Percentiles rank a stretch among this genome's conserved stretches.
These are phyloP conservation scores for Penicillium ucsense DNA, from an alignment of 495 filamentous ascomycete genomes.

Conservation along the genomic window DNA sequence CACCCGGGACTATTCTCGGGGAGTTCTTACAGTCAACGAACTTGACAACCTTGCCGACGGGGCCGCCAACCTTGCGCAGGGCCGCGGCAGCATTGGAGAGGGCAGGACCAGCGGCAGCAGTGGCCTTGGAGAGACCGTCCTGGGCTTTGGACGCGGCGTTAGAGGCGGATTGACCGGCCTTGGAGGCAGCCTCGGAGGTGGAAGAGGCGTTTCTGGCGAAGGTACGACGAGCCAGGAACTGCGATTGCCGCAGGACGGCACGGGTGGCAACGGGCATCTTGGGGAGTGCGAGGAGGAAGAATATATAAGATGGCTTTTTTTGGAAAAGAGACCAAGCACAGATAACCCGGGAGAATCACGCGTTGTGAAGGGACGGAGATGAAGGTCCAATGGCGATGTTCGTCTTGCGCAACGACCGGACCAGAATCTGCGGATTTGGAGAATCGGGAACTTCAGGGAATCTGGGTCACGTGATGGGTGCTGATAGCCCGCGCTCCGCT, in stretches of 20 bases:
- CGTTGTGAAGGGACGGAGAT: slow-evolving; percentile 17
- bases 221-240: slow-evolving; percentile 47
- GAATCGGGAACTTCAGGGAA: slow-evolving; percentile 39
- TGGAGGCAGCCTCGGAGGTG: slow-evolving; percentile 57
- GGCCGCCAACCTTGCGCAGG: slow-evolving; percentile 70
- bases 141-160: slow-evolving; percentile 65
- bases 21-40: slow-evolving; percentile 74
- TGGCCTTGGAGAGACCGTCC: slow-evolving; percentile 76
- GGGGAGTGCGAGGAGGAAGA: slow-evolving; percentile 18
- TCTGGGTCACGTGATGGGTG: slow-evolving; percentile 13
- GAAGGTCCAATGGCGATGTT: slow-evolving; percentile 33
- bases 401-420: slow-evolving; percentile 33
- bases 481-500: too few species aligned
- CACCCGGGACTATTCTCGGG: neutral
- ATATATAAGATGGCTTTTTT: neutral
- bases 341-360: slow-evolving; percentile 22
- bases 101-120: slow-evolving; percentile 68
- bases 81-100: slow-evolving; percentile 60
- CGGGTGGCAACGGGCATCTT: slow-evolving; percentile 45
- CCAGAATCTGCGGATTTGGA: slow-evolving; percentile 37
- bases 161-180: slow-evolving; percentile 57
- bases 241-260: slow-evolving; percentile 53
- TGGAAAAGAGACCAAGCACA: slow-evolving; percentile 12
- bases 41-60: slow-evolving; percentile 68
- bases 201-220: slow-evolving; percentile 54